Base-by-base conservation (phyloP, 768 basidiomycete species). In the Kwoniella sp. region DNA sequence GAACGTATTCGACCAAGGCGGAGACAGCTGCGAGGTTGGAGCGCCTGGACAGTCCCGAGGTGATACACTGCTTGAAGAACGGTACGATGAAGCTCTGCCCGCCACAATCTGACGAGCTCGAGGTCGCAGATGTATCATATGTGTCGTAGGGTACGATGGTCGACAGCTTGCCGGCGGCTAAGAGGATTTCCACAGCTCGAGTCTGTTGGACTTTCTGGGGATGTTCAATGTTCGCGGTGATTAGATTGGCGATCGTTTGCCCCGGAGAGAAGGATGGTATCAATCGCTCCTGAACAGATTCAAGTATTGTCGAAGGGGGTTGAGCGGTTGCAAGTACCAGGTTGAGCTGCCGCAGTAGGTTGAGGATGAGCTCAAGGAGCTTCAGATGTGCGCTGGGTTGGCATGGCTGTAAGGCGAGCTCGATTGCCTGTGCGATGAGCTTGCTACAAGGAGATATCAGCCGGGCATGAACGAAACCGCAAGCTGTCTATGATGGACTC, bases 111-210 rank as follows among this genome's bases (percentile, higher is more conserved):
- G 29, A 45, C 23, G 63, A 47, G 37, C n/a, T 30, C 23, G 56
- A 52, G 29, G 50, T 54, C n/a, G 65, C 41, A 15, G 68, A 50
- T 15, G 58, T n/a, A n/a, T n/a, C n/a, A n/a, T n/a, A n/a, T 4
- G 45, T 22, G 0, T 58, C 29, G 7, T 59, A 30, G 12, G 63
- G 63, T 1, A 69, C 3, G 1, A 58, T 5, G 41, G 45, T 56
- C 2, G 63, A 34, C 25, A 69, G 58, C 8, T 58, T 25, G 28
- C 58, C 59, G 22, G 68, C 68, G 4, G 51, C 30, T 29, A 55
- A 38, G 13, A 68, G 54, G 20, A 65, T 59, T 30, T 73, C 74
- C 7, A 50, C 56, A 13, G 74, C 68, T 26, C 68, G 63, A n/a
- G 56, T 41, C 29, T 67, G 66, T 17, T 67, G 48, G 0, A 66